Base-by-base conservation (phyloP, 176 grass and related monocot genomes). In the Dendrocalamus sinicus region DNA sequence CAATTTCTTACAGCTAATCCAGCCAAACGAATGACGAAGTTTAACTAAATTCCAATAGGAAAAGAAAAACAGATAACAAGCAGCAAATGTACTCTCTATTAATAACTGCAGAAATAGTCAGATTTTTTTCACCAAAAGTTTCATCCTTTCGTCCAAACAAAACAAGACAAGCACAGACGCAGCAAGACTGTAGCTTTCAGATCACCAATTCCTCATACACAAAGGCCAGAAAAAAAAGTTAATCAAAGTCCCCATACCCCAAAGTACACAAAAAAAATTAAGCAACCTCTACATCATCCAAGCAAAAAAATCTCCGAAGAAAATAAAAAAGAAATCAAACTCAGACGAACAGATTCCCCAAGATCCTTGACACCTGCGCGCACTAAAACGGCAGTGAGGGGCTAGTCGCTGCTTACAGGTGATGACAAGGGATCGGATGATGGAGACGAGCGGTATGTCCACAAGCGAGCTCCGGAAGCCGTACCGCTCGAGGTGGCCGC, bases 361-460 rank as follows among this genome's bases (percentile, higher is more conserved):
- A 47, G 44, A 86, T 83, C 11, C 17, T 11, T 47, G 59, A 55
- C 67, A 12, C 10, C 74, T 52, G 70, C 35, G 9, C n/a, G 39
- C 59, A 69, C 1, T 43, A 40, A 46, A 85, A 8, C 46, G 52
- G 70, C 58, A 62, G 24, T 46, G 46, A 41, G 67, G n/a, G 62
- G 6, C 44, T 22, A 82, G 70, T 73, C 37, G 53, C 63, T 65
- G 81, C 90, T 94, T 89, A 98, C 93, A 94, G 44, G 93, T 94
- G 69, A 94, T 89, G 68, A 85, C 46, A 58, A 98, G n/a, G 70
- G 93, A 95, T 70, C 96, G 89, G n/a, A 91, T 13, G 57, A 95
- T 57, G 39, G 93, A 98, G 86, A 98, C 86, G n/a, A 98, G 83
- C 41, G 93, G 93, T 78, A 95, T 92, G 81, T 98, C 96, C 43